phyloP scores from a whole-genome alignment of 164 flowering plant genomes.

The Vitis amurensis region DNA sequence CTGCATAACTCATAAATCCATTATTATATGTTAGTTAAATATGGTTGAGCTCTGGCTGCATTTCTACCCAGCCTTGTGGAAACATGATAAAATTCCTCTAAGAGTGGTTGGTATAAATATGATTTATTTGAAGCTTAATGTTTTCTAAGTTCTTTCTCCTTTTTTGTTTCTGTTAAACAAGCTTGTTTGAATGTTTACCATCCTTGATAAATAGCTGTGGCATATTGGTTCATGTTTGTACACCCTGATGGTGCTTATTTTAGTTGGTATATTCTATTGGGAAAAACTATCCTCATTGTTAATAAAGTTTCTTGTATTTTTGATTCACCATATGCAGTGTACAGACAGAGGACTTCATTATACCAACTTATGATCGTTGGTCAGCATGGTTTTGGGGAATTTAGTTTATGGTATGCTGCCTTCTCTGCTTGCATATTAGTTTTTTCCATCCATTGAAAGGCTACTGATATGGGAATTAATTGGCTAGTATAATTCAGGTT shows the following conservation, averaged over 20 bases:
- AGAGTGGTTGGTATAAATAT: background rate
- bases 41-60: background rate
- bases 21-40: background rate
- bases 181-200: background rate
- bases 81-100: background rate
- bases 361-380: constrained; percentile 63
- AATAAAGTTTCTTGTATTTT: background rate
- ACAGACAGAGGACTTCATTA: constrained; percentile 38
- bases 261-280: background rate
- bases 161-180: background rate
- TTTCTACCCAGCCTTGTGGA: background rate
- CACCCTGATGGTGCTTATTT: background rate
- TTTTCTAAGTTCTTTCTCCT: background rate
- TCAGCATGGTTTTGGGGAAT: constrained; percentile 78
- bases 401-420: constrained; percentile 69
- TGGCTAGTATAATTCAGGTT: no score
- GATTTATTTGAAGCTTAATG: background rate
- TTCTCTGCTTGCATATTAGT: background rate
- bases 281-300: background rate
- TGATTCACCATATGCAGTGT: constrained; percentile 43
- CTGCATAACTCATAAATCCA: background rate
- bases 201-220: background rate
- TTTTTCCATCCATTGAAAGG: no score
- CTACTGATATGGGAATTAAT: no score
- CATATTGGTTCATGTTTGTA: background rate